A percentile compares a stretch with the other conserved stretches of the same genome.
These are phyloP conservation scores for Saccharomycopsis sp. DNA, from an alignment of 805 yeast species.

Conservation along the genomic window DNA sequence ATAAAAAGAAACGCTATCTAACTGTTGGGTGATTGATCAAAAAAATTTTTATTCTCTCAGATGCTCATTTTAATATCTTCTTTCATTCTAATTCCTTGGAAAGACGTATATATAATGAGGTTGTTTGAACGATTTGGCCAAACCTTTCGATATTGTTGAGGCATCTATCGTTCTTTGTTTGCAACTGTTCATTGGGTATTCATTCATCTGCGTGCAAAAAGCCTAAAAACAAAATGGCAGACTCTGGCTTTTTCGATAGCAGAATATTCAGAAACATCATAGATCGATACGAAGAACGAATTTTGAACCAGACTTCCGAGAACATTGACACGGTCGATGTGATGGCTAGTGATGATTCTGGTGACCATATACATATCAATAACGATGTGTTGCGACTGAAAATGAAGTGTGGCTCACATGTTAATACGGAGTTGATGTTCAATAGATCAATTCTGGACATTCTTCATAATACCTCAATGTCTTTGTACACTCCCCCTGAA, in stretches of 20 bases:
- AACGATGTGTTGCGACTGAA: neutral
- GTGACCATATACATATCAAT: neutral
- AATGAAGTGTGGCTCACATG: neutral
- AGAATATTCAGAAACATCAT: neutral
- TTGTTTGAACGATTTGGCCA: too few species aligned
- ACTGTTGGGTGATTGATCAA: neutral
- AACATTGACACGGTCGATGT: neutral
- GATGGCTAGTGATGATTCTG: neutral
- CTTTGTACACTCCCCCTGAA: neutral
- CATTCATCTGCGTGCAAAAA: too few species aligned
- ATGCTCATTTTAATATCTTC: too few species aligned
- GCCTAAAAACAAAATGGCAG: neutral
- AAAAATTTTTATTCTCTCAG: too few species aligned
- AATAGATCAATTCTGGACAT: neutral
- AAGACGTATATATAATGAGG: too few species aligned
- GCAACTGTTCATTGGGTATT: too few species aligned
- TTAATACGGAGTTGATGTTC: neutral
- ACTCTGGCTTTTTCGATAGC: neutral
- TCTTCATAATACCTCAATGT: neutral
- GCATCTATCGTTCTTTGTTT: too few species aligned
- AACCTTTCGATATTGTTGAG: too few species aligned
- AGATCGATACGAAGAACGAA: slow-evolving; percentile 1
- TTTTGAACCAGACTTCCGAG: neutral
- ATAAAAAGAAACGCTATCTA: slow-evolving; percentile 1
- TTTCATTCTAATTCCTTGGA: too few species aligned